Percentiles rank a stretch among this genome's conserved stretches.
These are phyloP conservation scores for Monosporozyma aquatica DNA, from an alignment of 805 yeast species.

Conservation along the genomic window DNA sequence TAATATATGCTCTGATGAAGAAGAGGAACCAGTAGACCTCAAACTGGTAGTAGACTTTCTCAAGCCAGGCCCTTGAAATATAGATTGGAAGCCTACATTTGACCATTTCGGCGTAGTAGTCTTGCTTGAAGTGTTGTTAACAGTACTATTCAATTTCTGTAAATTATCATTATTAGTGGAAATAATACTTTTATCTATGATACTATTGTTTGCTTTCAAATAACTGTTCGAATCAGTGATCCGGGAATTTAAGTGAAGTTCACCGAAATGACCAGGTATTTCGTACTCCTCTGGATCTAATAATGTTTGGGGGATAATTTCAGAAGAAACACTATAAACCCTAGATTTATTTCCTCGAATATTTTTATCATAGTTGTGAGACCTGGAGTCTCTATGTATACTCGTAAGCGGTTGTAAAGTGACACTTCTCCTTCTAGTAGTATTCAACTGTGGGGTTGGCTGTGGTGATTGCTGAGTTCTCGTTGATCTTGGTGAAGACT, in stretches of 20 bases:
- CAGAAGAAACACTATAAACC: constrained; percentile 25
- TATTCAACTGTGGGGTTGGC: too few species aligned
- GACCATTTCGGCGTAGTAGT: constrained; percentile 11
- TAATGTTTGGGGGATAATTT: constrained; percentile 25
- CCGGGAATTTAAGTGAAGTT: neutral
- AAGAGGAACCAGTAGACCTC: constrained; percentile 1
- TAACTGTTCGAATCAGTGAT: neutral
- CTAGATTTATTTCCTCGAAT: constrained; percentile 4
- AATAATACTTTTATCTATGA: neutral
- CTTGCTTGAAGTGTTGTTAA: neutral
- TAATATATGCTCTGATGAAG: neutral
- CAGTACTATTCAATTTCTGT: neutral
- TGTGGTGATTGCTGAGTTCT: neutral
- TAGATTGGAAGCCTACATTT: constrained; percentile 15
- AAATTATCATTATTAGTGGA: neutral
- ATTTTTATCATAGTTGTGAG: too few species aligned
- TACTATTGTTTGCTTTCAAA: neutral
- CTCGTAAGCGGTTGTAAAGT: constrained; percentile 7
- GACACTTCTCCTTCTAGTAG: constrained; percentile 8
- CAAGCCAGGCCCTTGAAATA: constrained; percentile 9
- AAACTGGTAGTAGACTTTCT: constrained; percentile 6
- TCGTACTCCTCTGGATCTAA: constrained; percentile 11
- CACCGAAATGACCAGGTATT: too few species aligned
- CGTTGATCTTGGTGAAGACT: neutral
- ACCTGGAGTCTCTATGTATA: too few species aligned